Evolutionary conservation across 78 protist species (phyloP).

Genomic region (Dictyostelium intermedium): DNA sequence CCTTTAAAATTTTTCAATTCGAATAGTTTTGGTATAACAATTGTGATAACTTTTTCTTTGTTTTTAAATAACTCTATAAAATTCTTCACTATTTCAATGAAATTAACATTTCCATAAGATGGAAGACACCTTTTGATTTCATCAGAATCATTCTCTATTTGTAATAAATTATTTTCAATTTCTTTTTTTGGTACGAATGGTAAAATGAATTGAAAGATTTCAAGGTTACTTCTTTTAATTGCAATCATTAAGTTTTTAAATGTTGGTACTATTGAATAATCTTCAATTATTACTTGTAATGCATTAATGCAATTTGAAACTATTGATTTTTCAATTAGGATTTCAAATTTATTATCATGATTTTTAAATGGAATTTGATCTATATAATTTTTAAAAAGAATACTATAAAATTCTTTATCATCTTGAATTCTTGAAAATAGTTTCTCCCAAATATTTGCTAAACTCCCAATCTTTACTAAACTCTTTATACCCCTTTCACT

Average conservation of each 20-base stretch:
- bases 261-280: not conserved
- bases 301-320: not conserved
- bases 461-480: no score
- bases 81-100: no score
- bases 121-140: no score
- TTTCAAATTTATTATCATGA: not conserved
- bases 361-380: not conserved
- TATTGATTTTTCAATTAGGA: not conserved
- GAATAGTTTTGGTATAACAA: not conserved
- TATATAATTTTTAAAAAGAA: no score
- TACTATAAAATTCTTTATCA: not conserved
- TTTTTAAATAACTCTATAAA: not conserved
- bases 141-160: no score
- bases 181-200: not conserved
- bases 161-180: not conserved
- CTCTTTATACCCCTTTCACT: no score
- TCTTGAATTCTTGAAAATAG: not conserved
- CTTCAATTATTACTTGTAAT: not conserved
- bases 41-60: not conserved
- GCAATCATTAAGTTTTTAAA: not conserved
- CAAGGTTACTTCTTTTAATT: not conserved
- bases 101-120: no score
- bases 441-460: not conserved
- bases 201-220: not conserved
- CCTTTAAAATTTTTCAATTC: not conserved